Evolutionary conservation across 257 asterid species (phyloP).

Genomic region (Haberlea rhodopensis): DNA sequence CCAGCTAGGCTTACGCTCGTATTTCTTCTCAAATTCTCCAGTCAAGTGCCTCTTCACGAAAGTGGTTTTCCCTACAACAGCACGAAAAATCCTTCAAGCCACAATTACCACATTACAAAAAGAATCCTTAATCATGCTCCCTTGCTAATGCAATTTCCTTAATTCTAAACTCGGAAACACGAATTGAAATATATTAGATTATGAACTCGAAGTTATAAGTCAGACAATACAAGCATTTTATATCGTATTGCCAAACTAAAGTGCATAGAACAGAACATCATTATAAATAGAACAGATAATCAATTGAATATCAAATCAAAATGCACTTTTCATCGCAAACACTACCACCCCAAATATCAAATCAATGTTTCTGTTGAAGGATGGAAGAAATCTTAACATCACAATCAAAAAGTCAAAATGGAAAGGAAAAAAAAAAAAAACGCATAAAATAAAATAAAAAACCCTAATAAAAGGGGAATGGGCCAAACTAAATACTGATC

Average conservation of each 20-base stretch:
- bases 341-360: background rate
- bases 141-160: background rate
- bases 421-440: no score
- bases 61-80: constrained; percentile 66
- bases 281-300: no score
- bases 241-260: background rate
- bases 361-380: background rate
- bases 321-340: background rate
- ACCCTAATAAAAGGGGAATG: no score
- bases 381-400: background rate
- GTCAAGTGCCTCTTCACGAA: constrained; percentile 88
- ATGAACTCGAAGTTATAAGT: background rate
- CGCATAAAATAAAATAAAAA: no score
- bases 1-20: constrained; percentile 52
- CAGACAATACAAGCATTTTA: background rate
- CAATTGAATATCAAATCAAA: background rate
- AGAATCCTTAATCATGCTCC: background rate
- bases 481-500: no score
- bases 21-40: constrained; percentile 90
- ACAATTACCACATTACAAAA: background rate
- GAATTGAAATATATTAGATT: background rate
- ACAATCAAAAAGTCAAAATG: background rate
- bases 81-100: background rate
- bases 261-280: background rate
- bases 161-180: background rate